These are phyloP conservation scores for Yamadazyma pseudoaaseri DNA, from an alignment of 1,139 yeast genomes.

Conservation along the genomic window DNA sequence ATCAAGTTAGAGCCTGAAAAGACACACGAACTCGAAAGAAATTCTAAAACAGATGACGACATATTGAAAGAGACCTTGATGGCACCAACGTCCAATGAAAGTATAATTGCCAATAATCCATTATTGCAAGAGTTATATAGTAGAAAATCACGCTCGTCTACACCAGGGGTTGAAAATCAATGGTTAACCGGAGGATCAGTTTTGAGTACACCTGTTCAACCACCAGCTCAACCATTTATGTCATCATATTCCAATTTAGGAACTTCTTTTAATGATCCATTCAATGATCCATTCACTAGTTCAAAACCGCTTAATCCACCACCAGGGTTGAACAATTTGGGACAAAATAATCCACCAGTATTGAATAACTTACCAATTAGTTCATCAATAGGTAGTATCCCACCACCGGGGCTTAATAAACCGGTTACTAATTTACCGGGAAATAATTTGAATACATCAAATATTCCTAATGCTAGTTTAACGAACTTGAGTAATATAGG, in stretches of 20 bases:
- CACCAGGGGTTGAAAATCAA: slow-evolving; percentile 12
- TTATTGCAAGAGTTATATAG: slow-evolving; percentile 11
- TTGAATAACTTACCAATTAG: not conserved
- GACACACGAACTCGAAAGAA: too few species aligned
- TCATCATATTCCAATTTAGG: slow-evolving; percentile 1
- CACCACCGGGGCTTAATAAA: slow-evolving; percentile 1
- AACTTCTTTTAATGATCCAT: slow-evolving; percentile 7
- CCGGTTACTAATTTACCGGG: not conserved
- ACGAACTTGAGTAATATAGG: slow-evolving; percentile 1
- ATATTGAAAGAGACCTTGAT: not conserved
- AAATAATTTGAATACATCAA: not conserved
- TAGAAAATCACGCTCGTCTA: slow-evolving; percentile 9
- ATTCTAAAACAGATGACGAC: not conserved
- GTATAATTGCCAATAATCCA: slow-evolving; percentile 4
- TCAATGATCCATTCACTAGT: slow-evolving; percentile 6
- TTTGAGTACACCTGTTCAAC: slow-evolving; percentile 5
- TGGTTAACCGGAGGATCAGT: slow-evolving; percentile 6
- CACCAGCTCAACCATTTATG: slow-evolving; percentile 7
- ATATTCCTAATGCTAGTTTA: not conserved
- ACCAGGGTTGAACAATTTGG: slow-evolving; percentile 7
- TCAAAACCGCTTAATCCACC: slow-evolving; percentile 1
- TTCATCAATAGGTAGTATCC: not conserved
- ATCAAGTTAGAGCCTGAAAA: not conserved
- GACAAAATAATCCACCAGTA: not conserved
- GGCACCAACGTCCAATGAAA: not conserved